These are phyloP conservation scores for Neurospora africana DNA, from an alignment of 495 filamentous ascomycete species.

Conservation along the genomic window DNA sequence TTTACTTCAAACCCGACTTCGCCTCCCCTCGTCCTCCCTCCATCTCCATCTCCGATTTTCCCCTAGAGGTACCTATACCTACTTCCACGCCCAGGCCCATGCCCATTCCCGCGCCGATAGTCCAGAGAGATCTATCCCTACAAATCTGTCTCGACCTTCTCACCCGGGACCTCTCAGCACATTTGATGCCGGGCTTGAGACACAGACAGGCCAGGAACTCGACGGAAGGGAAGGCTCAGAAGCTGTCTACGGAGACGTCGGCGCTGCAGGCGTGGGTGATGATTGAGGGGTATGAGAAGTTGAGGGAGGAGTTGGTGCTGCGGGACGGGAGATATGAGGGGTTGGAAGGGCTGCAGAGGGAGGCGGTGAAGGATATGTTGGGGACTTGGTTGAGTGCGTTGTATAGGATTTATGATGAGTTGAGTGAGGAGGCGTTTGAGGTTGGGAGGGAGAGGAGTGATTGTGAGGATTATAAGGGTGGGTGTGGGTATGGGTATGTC, in stretches of 20 bases:
- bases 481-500: conserved; percentile 8
- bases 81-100: not conserved
- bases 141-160: conserved; percentile 34
- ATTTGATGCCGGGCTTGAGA: conserved; percentile 1
- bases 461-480: conserved; percentile 6
- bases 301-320: conserved; percentile 26
- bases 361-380: conserved; percentile 24
- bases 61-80: not conserved
- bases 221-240: conserved; percentile 1
- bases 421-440: conserved; percentile 5
- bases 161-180: conserved; percentile 31
- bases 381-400: conserved; percentile 35
- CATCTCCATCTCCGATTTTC: not conserved
- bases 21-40: conserved; percentile 17
- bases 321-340: conserved; percentile 11
- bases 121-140: not conserved
- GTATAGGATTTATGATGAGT: conserved; percentile 27
- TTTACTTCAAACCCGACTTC: conserved; percentile 30
- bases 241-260: conserved; percentile 31
- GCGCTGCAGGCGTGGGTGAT: conserved; percentile 46
- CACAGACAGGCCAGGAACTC: not conserved
- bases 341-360: not conserved
- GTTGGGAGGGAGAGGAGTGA: conserved; percentile 9
- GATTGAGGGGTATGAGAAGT: conserved; percentile 40
- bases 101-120: not conserved